These are phyloP conservation scores for Agrocybe chaxingu DNA, from an alignment of 768 basidiomycete species.

Conservation along the genomic window DNA sequence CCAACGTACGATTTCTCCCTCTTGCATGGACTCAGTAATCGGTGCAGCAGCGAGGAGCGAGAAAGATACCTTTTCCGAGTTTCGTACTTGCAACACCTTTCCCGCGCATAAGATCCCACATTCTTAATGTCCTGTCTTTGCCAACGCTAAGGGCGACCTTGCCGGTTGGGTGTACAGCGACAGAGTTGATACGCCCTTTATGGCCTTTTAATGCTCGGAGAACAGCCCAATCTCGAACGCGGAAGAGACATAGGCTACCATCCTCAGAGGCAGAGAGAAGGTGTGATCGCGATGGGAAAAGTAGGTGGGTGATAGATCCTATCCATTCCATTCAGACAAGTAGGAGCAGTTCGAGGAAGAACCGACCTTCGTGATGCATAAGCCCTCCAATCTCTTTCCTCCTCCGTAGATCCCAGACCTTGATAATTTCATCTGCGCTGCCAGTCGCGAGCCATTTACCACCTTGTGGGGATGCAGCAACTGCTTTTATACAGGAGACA, in stretches of 20 bases:
- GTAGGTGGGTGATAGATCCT: slow-evolving; percentile 91
- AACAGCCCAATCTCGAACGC: slow-evolving; percentile 91
- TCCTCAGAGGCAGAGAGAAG: slow-evolving; percentile 92
- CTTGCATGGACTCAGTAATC: slow-evolving; percentile 32
- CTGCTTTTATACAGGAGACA: slow-evolving; percentile 87
- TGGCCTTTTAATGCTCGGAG: slow-evolving; percentile 88
- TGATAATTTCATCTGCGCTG: slow-evolving; percentile 93
- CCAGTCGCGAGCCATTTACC: slow-evolving; percentile 97
- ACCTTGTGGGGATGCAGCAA: slow-evolving; percentile 82
- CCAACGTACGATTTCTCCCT: slow-evolving; percentile 93
- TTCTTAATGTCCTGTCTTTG: slow-evolving; percentile 81
- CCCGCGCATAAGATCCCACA: slow-evolving; percentile 99
- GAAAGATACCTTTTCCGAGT: slow-evolving; percentile 72
- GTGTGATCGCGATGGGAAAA: slow-evolving; percentile 86
- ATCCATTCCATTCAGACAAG: not conserved
- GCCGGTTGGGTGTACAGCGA: slow-evolving; percentile 91
- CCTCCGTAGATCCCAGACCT: slow-evolving; percentile 92
- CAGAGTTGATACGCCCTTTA: slow-evolving; percentile 85
- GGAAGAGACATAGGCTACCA: slow-evolving; percentile 86
- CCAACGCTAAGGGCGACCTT: slow-evolving; percentile 92
- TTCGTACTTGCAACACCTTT: slow-evolving; percentile 87
- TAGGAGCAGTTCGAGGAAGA: not conserved
- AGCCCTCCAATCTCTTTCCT: slow-evolving; percentile 93
- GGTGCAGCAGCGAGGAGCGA: not conserved
- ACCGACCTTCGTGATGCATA: slow-evolving; percentile 89